Evolutionary conservation across 306 rosid species (phyloP), one percentile per base, ranked within the genome.

Genomic region (Oxytropis ochrocephala): DNA sequence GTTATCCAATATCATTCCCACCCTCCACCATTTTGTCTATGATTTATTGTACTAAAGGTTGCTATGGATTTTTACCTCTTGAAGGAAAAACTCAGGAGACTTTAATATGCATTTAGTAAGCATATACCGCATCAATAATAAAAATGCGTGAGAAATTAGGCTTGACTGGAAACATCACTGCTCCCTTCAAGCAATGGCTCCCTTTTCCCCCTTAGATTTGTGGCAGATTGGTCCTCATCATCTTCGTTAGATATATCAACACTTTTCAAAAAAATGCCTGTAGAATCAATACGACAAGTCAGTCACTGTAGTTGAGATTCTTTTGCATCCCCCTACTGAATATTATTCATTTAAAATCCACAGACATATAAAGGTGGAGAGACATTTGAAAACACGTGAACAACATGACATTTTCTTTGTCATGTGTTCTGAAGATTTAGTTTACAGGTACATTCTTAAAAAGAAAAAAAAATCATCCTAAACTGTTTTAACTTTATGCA

Each of bases 171-270:
- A 65, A 52, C 69, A 66, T 72, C 66, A 18, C 19, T 41, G 68
- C 29, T 78, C 27, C 58, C 92, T 73, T 78, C 85, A 51, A 91
- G 85, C 85, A 91, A 86, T 30, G 96, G 97, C 75, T 77, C 74
- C 76, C 42, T 44, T 80, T 58, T 69, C 65, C 21, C 87, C 60
- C 67, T 78, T 67, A 17, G 70, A 54, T 9, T 29, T 4, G 80
- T 7, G 47, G 80, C 58, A 35, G 79, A 72, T 71, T 72, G 77
- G 11, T 74, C 82, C 44, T 66, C 90, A 6, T 19, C 84, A 36
- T 72, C 88, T 64, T 80, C 79, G 7, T 39, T 50, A 41, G 14
- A 72, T 69, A 11, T 41, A 69, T 88, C 96, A 58, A 35, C 83
- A 61, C 72, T 85, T 16, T 67, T 76, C 60, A 86, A 76, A 70